phyloP scores from a whole-genome alignment of 2,329 filamentous ascomycete species.

The Cladorrhinum sp. region DNA sequence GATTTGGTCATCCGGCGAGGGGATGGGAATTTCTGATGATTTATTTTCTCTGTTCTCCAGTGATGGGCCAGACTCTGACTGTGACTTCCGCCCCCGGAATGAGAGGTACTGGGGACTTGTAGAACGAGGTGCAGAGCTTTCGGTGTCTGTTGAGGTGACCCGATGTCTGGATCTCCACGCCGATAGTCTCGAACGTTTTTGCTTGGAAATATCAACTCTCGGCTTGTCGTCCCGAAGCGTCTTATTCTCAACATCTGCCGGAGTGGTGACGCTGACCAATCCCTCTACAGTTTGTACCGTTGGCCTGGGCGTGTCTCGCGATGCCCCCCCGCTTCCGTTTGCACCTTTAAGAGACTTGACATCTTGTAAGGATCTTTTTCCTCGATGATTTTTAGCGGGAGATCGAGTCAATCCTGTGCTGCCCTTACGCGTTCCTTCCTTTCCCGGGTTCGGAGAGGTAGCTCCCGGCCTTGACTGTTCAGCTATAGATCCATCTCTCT shows the following conservation, averaged over 20 bases:
- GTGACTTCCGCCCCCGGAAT: neutral
- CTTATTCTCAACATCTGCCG: conserved; percentile 2
- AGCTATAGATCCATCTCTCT: neutral
- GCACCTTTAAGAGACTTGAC: neutral
- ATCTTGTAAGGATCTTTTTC: neutral
- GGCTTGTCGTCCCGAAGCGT: conserved; percentile 6
- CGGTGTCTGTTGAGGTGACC: conserved; percentile 4
- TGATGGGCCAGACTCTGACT: neutral
- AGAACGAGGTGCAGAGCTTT: conserved; percentile 4
- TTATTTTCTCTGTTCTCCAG: neutral
- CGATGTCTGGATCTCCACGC: conserved; percentile 17
- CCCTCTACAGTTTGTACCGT: neutral
- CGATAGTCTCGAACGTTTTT: conserved; percentile 16
- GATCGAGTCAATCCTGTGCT: neutral
- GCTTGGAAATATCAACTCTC: conserved; percentile 10
- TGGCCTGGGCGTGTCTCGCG: conserved; percentile 1
- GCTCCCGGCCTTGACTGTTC: neutral
- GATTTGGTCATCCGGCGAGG: neutral
- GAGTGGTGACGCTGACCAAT: neutral
- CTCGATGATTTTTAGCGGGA: neutral
- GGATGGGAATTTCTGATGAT: neutral
- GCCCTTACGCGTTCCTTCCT: neutral
- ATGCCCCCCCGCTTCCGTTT: neutral
- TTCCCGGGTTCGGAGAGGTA: neutral
- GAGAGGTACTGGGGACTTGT: neutral